Percentiles rank a stretch among this genome's conserved stretches.
phyloP scores from a whole-genome alignment of 2,329 filamentous ascomycete species.

The Delphinella strobiligena region DNA sequence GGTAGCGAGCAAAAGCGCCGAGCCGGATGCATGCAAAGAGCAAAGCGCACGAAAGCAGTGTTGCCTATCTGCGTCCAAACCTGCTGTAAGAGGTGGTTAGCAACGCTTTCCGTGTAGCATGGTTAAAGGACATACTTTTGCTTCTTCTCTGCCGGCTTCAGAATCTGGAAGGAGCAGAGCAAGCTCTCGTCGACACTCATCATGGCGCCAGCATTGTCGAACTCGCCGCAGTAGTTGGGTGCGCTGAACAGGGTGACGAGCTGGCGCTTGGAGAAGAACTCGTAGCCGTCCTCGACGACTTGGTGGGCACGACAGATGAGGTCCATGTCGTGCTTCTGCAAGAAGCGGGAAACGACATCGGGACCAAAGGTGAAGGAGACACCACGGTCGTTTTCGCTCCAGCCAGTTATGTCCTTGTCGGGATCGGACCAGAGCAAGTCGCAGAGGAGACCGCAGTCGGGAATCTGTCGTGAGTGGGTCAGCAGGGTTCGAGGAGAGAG shows the following conservation, averaged over 20 bases:
- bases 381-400: constrained; percentile 97
- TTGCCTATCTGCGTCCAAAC: constrained; percentile 11
- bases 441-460: constrained; percentile 92
- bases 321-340: constrained; percentile 99
- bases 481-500: constrained; percentile 13
- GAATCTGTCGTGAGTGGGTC: constrained; percentile 55
- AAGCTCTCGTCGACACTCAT: constrained; percentile 99
- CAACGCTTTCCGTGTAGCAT: not conserved
- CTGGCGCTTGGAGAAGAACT: constrained; percentile 98
- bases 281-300: constrained; percentile 97
- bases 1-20: not conserved
- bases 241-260: constrained; percentile 95
- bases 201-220: constrained; percentile 98
- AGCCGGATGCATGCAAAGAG: not conserved
- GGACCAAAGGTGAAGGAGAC: constrained; percentile 98
- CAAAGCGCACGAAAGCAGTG: too few species aligned
- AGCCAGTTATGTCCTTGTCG: constrained; percentile 97
- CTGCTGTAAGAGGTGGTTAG: constrained; percentile 6
- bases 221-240: constrained; percentile 98
- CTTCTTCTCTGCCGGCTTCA: constrained; percentile 99
- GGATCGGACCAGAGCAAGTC: constrained; percentile 98
- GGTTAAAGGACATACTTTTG: constrained; percentile 70
- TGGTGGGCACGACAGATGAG: constrained; percentile 97
- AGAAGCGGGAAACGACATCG: constrained; percentile 90
- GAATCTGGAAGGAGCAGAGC: constrained; percentile 98